Evolutionary conservation across 768 basidiomycete genomes (phyloP), one percentile per base, ranked within the genome.

Genomic region (Psilocybe azurescens): DNA sequence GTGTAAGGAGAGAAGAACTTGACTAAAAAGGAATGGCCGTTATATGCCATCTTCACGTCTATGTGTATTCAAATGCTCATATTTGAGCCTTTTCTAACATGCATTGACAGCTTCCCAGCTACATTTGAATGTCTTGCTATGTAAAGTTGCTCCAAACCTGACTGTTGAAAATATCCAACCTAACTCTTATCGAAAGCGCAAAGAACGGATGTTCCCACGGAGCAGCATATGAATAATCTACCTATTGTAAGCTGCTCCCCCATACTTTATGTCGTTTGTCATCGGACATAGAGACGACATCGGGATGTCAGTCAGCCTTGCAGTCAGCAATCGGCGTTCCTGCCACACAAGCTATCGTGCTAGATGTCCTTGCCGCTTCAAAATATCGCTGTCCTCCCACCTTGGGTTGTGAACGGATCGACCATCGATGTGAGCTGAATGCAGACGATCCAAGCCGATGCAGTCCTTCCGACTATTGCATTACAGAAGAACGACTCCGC

Each of bases 181-280:
- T 7, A 50, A 20, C 8, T 5, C 8, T 50, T 20, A 50, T 6
- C n/a, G 9, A 28, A 6, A 50, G 48, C 48, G 28, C 24, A n/a
- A 24, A 24, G 28, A 50, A 50, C 48, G 18, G 48, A n/a, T 44
- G 14, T 44, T 30, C 48, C 48, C 48, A 50, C 14, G 28, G 24
- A 28, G 28, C 20, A 24, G 48, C n/a, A 28, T 30, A 50, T 50
- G 6, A 13, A 50, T 30, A 11, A 50, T 24, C 7, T 7, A 24
- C n/a, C 28, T 50, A 50, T 50, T 50, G 48, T 50, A 50, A n/a
- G 28, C n/a, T 24, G 6, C n/a, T 44, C 14, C 46, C 20, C 46
- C 14, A 47, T 50, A 50, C n/a, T 50, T 28, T 28, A 50, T 28
- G 48, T 24, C 48, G 48, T 50, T 50, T 50, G 48, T 50, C 48